phyloP scores from a whole-genome alignment of 2,329 filamentous ascomycete species.

The Fusarium sublunatum region DNA sequence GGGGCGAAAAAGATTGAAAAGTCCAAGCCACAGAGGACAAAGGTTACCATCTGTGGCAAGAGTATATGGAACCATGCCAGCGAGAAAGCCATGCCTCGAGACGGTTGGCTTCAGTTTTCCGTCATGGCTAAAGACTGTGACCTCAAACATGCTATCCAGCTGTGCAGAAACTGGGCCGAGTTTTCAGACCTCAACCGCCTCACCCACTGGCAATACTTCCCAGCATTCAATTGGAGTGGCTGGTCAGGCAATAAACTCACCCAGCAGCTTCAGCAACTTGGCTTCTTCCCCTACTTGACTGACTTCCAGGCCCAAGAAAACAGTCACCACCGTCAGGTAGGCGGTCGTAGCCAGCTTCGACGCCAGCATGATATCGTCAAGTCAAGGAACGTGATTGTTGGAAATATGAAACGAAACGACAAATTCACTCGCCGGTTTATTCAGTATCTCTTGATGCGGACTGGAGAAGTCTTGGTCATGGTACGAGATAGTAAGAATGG shows the following conservation, averaged over 20 bases:
- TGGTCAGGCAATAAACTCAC: conserved; percentile 41
- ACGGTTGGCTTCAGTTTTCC: conserved; percentile 49
- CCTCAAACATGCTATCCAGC: conserved; percentile 44
- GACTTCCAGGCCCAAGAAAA: conserved; percentile 40
- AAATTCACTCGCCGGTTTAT: conserved; percentile 45
- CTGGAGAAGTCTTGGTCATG: conserved; percentile 44
- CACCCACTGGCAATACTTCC: conserved; percentile 45
- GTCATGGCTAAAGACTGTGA: conserved; percentile 47
- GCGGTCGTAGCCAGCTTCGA: conserved; percentile 34
- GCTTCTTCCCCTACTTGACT: conserved; percentile 46
- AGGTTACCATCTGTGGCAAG: conserved; percentile 44
- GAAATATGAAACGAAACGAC: conserved; percentile 48
- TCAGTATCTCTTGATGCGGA: conserved; percentile 45
- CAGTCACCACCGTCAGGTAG: conserved; percentile 34
- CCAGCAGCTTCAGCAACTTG: conserved; percentile 44
- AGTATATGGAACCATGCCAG: conserved; percentile 48
- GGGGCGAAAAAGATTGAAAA: conserved; percentile 8
- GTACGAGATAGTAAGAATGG: conserved; percentile 48
- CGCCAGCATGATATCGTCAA: conserved; percentile 45
- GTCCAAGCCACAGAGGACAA: conserved; percentile 19
- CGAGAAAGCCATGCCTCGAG: conserved; percentile 47
- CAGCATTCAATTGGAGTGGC: conserved; percentile 44
- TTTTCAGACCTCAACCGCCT: conserved; percentile 46
- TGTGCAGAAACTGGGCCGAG: conserved; percentile 49
- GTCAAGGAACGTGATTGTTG: conserved; percentile 45